Conservation (phyloP, 2,329 filamentous ascomycete genomes). For the Catunica adiposa region DNA sequence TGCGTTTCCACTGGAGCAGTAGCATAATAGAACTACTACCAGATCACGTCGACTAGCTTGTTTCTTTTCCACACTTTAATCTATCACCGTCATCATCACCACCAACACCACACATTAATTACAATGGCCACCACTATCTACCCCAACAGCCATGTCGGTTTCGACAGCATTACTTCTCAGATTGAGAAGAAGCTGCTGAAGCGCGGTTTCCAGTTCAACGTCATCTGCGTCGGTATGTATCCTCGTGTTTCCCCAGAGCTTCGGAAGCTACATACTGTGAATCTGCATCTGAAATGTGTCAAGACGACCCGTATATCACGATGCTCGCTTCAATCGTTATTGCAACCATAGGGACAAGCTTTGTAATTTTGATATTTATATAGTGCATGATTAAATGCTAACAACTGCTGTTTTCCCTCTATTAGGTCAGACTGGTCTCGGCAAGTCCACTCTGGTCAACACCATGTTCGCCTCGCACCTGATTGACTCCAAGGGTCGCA, state of each 20-base stretch:
- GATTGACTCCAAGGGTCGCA: constrained; percentile 94
- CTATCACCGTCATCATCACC: constrained; percentile 17
- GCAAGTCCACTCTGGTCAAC: constrained; percentile 98
- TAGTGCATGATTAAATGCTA: neutral
- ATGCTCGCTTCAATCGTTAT: too few relatives aligned
- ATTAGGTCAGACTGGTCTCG: constrained; percentile 88
- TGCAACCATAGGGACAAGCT: too few relatives aligned
- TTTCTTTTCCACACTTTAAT: constrained; percentile 17
- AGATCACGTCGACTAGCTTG: neutral
- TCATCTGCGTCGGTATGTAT: constrained; percentile 91
- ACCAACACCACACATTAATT: constrained; percentile 21
- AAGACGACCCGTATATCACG: too few relatives aligned
- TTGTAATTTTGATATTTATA: neutral
- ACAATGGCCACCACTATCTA: constrained; percentile 50
- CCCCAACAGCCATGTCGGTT: constrained; percentile 97
- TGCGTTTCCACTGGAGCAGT: neutral
- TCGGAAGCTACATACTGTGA: neutral
- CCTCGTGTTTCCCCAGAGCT: neutral
- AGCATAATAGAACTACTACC: constrained; percentile 1
- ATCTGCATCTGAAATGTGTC: neutral
- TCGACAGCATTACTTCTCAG: constrained; percentile 98
- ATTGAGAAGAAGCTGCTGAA: constrained; percentile 99
- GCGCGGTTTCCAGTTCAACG: constrained; percentile 99
- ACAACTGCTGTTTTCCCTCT: neutral
- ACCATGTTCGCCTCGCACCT: constrained; percentile 99